phyloP scores from a whole-genome alignment of 345 rosid genomes.

The Punica granatum region DNA sequence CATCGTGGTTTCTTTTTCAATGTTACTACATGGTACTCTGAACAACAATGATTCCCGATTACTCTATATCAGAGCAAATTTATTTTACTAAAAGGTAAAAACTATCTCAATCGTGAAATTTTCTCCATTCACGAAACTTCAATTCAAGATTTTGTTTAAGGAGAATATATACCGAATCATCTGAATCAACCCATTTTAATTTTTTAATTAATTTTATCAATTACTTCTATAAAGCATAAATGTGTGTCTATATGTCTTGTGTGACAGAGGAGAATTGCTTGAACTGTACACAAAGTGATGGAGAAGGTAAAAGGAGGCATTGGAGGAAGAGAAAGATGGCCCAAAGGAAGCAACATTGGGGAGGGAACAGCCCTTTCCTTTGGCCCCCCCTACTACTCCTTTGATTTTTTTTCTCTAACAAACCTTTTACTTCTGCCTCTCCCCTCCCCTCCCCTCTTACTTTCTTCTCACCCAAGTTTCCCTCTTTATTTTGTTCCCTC shows the following conservation, averaged over 20 bases:
- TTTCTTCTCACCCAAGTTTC: slow-evolving; percentile 18
- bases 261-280: neutral
- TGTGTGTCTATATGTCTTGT: neutral
- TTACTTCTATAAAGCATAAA: slow-evolving; percentile 1
- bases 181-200: too few relatives aligned
- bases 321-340: slow-evolving; percentile 23
- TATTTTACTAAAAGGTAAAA: too few relatives aligned
- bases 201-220: too few relatives aligned
- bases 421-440: neutral
- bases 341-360: slow-evolving; percentile 17
- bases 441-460: neutral
- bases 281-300: slow-evolving; percentile 21
- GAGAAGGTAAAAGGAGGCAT: slow-evolving; percentile 11
- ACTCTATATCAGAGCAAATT: too few relatives aligned
- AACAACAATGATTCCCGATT: too few relatives aligned
- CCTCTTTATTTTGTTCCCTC: neutral
- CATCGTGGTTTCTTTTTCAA: too few relatives aligned
- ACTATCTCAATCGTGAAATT: too few relatives aligned
- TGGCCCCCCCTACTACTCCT: slow-evolving; percentile 2
- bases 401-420: neutral
- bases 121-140: too few relatives aligned
- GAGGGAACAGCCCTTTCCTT: slow-evolving; percentile 23
- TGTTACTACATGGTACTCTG: too few relatives aligned
- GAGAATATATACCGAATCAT: too few relatives aligned
- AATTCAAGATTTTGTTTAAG: too few relatives aligned